Evolutionary conservation across 768 basidiomycete genomes (phyloP).

Genomic region (Calvatia gigantea): DNA sequence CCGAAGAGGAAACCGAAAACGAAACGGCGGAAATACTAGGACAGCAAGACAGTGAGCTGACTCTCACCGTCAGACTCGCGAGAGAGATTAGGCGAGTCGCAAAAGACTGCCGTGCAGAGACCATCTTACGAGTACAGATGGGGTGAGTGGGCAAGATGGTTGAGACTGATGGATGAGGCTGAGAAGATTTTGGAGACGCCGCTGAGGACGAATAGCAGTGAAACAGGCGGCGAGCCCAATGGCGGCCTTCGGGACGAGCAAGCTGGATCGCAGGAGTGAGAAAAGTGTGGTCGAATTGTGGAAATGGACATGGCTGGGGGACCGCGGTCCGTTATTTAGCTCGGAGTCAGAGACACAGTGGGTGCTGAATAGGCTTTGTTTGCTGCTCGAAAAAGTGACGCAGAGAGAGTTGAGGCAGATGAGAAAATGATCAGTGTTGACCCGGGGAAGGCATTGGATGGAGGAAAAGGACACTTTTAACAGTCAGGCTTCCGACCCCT

Average conservation of each 20-base stretch:
- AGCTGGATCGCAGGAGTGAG: not conserved
- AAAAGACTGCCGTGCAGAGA: slow-evolving; percentile 23
- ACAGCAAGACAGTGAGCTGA: not conserved
- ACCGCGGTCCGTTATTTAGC: slow-evolving; percentile 38
- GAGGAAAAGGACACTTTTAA: too few species aligned
- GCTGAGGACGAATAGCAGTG: not conserved
- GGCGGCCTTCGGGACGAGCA: not conserved
- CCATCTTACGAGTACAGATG: slow-evolving; percentile 29
- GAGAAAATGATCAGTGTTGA: not conserved
- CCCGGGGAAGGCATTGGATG: too few species aligned
- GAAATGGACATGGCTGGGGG: slow-evolving; percentile 35
- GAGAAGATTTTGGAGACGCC: slow-evolving; percentile 3
- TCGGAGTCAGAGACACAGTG: slow-evolving; percentile 32
- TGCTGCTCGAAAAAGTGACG: slow-evolving; percentile 31
- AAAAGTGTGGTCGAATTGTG: slow-evolving; percentile 10
- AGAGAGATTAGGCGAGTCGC: slow-evolving; percentile 27
- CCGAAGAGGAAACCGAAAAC: slow-evolving; percentile 16
- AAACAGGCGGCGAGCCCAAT: not conserved
- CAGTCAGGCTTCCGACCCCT: too few species aligned
- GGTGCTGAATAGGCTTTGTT: slow-evolving; percentile 32
- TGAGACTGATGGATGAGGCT: slow-evolving; percentile 26
- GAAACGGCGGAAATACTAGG: not conserved
- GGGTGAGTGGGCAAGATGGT: slow-evolving; percentile 33
- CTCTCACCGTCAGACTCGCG: slow-evolving; percentile 25
- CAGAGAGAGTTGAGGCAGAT: not conserved